Evolutionary conservation across 2,329 filamentous ascomycete species (phyloP).

Genomic region (Dactylonectria estremocensis): DNA sequence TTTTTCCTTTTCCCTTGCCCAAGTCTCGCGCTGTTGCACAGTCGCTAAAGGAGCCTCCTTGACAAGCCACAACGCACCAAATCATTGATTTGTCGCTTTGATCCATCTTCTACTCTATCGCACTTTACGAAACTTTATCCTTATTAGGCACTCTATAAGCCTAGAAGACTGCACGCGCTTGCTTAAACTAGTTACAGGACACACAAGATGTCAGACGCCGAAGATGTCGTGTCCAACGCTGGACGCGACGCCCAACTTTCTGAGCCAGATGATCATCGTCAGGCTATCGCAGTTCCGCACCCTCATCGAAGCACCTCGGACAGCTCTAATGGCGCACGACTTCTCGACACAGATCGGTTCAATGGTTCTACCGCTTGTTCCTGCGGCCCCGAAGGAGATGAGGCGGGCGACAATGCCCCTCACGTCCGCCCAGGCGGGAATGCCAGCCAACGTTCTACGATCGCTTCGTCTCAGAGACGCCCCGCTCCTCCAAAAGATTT

Average conservation of each 20-base stretch:
- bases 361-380: slow-evolving; percentile 61
- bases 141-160: no score
- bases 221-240: slow-evolving; percentile 71
- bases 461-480: slow-evolving; percentile 73
- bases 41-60: no score
- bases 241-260: slow-evolving; percentile 82
- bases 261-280: slow-evolving; percentile 91
- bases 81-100: no score
- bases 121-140: no score
- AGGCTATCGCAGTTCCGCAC: slow-evolving; percentile 73
- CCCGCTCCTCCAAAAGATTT: slow-evolving; percentile 95
- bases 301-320: slow-evolving; percentile 81
- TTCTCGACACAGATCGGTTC: slow-evolving; percentile 59
- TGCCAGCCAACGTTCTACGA: slow-evolving; percentile 68
- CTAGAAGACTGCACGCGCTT: no score
- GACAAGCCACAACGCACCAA: no score
- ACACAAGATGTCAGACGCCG: slow-evolving; percentile 76
- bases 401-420: slow-evolving; percentile 81
- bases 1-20: no score
- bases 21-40: no score
- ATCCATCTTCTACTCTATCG: no score
- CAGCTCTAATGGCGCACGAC: slow-evolving; percentile 73
- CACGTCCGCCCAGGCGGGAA: slow-evolving; percentile 60
- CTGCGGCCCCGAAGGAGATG: slow-evolving; percentile 89
- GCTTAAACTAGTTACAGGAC: no score